Conservation (phyloP, 2,329 filamentous ascomycete species). For the Ambrosiella xylebori region DNA sequence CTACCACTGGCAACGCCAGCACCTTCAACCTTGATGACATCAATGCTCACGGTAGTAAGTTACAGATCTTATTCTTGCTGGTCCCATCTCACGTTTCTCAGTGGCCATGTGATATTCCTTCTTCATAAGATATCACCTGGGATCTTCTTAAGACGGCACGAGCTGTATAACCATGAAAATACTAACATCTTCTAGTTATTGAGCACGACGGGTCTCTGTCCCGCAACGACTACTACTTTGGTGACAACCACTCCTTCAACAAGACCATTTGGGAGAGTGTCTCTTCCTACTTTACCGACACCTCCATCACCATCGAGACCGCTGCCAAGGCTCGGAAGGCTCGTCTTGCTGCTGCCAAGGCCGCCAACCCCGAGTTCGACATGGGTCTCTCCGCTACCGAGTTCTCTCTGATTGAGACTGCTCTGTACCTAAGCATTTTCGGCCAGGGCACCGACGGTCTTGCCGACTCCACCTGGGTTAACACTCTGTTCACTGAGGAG, state of each 20-base stretch:
- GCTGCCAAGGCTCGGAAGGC: conserved; percentile 18
- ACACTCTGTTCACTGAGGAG: conserved; percentile 13
- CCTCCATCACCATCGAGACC: conserved; percentile 17
- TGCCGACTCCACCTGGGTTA: conserved; percentile 15
- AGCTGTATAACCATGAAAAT: neutral
- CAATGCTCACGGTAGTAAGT: conserved; percentile 15
- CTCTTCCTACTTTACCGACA: conserved; percentile 14
- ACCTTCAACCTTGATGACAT: conserved; percentile 20
- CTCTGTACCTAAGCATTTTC: conserved; percentile 16
- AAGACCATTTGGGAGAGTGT: conserved; percentile 17
- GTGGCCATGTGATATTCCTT: too few relatives aligned
- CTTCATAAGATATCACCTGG: too few relatives aligned
- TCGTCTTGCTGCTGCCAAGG: conserved; percentile 16
- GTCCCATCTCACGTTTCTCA: neutral
- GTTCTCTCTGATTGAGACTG: conserved; percentile 16
- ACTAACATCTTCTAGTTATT: conserved; percentile 17
- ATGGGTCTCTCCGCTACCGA: conserved; percentile 8
- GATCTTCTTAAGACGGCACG: too few relatives aligned
- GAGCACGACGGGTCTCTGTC: conserved; percentile 21
- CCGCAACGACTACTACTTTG: conserved; percentile 18
- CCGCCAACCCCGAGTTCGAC: conserved; percentile 17
- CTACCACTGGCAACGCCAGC: conserved; percentile 17
- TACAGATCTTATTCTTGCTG: neutral
- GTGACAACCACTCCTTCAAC: conserved; percentile 20
- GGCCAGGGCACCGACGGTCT: conserved; percentile 14